Conservation (phyloP, 768 basidiomycete genomes). For the Leccinum truebloodii region DNA sequence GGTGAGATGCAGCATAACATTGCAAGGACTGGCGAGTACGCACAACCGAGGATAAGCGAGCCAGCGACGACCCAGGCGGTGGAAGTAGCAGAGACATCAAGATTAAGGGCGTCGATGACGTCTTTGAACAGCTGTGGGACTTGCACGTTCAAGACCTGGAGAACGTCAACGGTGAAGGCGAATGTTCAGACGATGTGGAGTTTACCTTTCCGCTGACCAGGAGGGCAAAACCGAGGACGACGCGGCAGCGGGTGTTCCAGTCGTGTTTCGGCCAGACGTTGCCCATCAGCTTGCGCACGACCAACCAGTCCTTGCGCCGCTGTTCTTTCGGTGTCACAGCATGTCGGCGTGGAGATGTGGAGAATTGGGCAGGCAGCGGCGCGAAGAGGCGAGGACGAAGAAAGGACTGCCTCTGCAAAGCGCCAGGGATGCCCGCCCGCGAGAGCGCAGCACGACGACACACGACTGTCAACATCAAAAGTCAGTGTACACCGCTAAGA, state of each 20-base stretch:
- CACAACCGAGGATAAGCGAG: conserved; percentile 89
- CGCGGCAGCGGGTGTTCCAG: conserved; percentile 78
- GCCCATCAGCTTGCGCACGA: conserved; percentile 76
- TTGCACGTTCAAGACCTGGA: conserved; percentile 90
- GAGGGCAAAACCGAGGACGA: conserved; percentile 78
- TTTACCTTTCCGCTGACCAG: conserved; percentile 84
- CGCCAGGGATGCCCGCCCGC: conserved; percentile 1
- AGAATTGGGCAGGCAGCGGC: conserved; percentile 9
- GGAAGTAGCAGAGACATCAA: conserved; percentile 68
- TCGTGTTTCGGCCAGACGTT: conserved; percentile 94
- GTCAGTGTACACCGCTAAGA: not conserved
- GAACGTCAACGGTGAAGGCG: not conserved
- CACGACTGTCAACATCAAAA: conserved; percentile 26
- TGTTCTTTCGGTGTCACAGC: conserved; percentile 44
- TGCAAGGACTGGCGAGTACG: conserved; percentile 32
- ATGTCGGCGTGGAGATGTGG: conserved; percentile 21
- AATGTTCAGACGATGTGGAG: not conserved
- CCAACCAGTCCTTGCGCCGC: conserved; percentile 80
- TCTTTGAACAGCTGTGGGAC: conserved; percentile 96
- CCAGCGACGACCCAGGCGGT: conserved; percentile 94
- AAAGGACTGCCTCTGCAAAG: conserved; percentile 10
- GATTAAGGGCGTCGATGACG: conserved; percentile 86
- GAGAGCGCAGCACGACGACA: conserved; percentile 27
- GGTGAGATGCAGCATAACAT: not conserved
- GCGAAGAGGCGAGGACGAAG: conserved; percentile 1